phyloP scores from a whole-genome alignment of 23 red algal species.

The Gracilaria gracilis region DNA sequence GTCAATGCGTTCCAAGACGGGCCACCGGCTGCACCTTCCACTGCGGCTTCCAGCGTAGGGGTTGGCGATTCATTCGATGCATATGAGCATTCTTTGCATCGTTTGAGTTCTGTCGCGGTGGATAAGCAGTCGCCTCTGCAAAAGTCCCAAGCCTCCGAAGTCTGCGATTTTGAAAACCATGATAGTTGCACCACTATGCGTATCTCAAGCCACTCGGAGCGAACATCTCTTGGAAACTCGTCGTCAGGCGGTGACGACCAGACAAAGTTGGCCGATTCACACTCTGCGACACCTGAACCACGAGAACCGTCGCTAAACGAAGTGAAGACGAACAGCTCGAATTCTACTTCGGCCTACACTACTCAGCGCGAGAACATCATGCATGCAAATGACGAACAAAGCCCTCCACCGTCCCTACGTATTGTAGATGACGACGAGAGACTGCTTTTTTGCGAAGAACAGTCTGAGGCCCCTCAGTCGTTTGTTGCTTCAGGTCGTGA shows the following conservation, averaged over 20 bases:
- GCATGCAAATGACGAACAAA: not conserved
- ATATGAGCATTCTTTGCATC: not conserved
- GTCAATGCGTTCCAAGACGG: not conserved
- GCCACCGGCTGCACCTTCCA: not conserved
- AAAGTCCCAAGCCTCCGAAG: not conserved
- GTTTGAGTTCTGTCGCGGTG: not conserved
- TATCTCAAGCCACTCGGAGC: not conserved
- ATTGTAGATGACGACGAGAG: not conserved
- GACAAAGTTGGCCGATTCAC: not conserved
- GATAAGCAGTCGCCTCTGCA: not conserved
- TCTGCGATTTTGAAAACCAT: not conserved
- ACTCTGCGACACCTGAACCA: not conserved
- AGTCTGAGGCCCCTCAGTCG: not conserved
- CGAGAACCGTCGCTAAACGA: not conserved
- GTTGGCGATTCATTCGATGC: not conserved
- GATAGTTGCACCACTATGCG: not conserved
- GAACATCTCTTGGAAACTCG: not conserved
- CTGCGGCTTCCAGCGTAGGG: not conserved
- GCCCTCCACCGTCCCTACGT: not conserved
- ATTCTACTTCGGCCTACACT: not conserved
- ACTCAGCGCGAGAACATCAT: not conserved
- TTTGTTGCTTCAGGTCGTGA: not conserved
- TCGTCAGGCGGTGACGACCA: not conserved
- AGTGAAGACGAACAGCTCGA: not conserved
- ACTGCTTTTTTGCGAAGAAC: not conserved